Percentiles rank a stretch among this genome's conserved stretches.
phyloP scores from a whole-genome alignment of 2,329 filamentous ascomycete species.

The Daldinia sp. region DNA sequence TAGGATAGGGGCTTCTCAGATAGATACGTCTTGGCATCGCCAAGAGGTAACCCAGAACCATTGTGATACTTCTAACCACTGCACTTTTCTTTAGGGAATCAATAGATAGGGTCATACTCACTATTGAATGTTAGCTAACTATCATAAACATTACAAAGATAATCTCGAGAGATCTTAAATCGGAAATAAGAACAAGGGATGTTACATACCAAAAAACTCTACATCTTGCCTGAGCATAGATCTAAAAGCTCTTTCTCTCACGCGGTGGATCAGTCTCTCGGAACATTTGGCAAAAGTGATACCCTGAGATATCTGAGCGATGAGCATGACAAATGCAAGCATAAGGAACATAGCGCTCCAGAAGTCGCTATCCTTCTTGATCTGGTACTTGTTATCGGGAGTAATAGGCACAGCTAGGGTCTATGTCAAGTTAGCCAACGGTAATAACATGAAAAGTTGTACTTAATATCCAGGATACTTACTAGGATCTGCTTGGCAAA shows the following conservation, averaged over 20 bases:
- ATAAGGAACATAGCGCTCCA: constrained; percentile 92
- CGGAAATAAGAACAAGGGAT: no score
- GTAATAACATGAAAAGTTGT: constrained; percentile 4
- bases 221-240: constrained; percentile 94
- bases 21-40: no score
- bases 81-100: no score
- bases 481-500: constrained; percentile 86
- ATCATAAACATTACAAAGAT: no score
- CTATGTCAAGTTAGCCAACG: constrained; percentile 44
- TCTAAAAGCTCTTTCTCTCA: constrained; percentile 85
- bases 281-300: constrained; percentile 85
- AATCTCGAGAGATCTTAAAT: no score
- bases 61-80: no score
- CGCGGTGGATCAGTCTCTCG: constrained; percentile 85
- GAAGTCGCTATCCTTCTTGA: constrained; percentile 81
- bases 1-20: no score
- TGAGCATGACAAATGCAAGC: constrained; percentile 78
- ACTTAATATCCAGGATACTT: constrained; percentile 64
- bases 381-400: constrained; percentile 61
- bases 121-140: no score
- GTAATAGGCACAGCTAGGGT: constrained; percentile 58
- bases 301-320: constrained; percentile 77
- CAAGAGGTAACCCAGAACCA: no score
- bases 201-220: constrained; percentile 78
- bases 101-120: no score